A percentile compares a stretch with the other conserved stretches of the same genome.
These are phyloP conservation scores for Zygosaccharomyces bailii DNA, from an alignment of 805 yeast genomes.

Conservation along the genomic window DNA sequence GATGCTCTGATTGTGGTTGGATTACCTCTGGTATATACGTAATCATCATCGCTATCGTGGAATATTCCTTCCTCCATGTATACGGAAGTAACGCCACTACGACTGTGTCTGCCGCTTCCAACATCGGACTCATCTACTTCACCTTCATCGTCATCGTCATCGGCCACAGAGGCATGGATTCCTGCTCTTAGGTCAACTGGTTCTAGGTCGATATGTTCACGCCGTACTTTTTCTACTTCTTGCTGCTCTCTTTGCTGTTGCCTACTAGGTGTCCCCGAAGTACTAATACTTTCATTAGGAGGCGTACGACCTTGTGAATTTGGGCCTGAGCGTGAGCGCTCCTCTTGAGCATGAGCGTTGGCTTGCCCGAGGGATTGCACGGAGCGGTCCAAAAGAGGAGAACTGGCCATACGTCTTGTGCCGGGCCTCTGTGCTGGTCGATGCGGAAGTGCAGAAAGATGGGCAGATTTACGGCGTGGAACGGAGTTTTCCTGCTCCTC, in stretches of 20 bases:
- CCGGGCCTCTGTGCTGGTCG: neutral
- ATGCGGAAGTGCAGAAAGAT: neutral
- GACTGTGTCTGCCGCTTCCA: slow-evolving; percentile 10
- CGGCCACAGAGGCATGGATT: slow-evolving; percentile 9
- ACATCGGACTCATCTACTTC: slow-evolving; percentile 16
- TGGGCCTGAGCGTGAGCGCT: neutral
- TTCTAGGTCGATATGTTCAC: slow-evolving; percentile 28
- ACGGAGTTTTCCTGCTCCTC: neutral
- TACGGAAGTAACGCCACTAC: slow-evolving; percentile 19
- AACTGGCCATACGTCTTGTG: slow-evolving; percentile 5
- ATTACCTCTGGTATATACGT: slow-evolving; percentile 20
- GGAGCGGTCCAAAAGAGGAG: neutral
- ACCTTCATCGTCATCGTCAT: slow-evolving; percentile 18
- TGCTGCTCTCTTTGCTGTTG: slow-evolving; percentile 62
- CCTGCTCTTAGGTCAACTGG: slow-evolving; percentile 14
- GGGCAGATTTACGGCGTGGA: neutral
- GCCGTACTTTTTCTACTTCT: slow-evolving; percentile 44
- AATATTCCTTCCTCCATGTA: slow-evolving; percentile 30
- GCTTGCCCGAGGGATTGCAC: neutral
- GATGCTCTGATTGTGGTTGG: slow-evolving; percentile 21
- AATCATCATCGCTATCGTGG: slow-evolving; percentile 28
- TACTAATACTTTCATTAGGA: neutral
- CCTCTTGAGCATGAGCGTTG: neutral
- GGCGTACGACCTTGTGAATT: neutral
- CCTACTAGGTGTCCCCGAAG: slow-evolving; percentile 10